phyloP scores from a whole-genome alignment of 2,329 filamentous ascomycete species.

The Curvularia verruculosa region DNA sequence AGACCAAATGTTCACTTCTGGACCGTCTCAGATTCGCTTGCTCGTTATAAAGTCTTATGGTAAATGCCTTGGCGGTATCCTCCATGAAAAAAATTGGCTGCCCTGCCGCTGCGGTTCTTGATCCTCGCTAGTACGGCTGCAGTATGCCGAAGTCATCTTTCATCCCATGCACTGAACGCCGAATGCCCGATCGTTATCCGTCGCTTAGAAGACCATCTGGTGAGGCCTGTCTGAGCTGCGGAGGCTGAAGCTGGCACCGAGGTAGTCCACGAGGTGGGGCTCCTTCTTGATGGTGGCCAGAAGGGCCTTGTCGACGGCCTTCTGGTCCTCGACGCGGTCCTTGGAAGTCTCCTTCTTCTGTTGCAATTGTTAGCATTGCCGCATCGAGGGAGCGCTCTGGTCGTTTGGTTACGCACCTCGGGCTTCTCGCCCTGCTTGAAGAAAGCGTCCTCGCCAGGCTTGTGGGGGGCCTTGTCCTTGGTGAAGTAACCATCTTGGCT shows the following conservation, averaged over 20 bases:
- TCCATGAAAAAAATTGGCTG: constrained; percentile 49
- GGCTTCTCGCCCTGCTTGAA: constrained; percentile 99
- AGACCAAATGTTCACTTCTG: constrained; percentile 46
- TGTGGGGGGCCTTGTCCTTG: constrained; percentile 92
- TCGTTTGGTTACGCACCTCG: constrained; percentile 69
- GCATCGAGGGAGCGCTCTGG: neutral
- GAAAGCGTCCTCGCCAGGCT: constrained; percentile 97
- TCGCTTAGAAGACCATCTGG: constrained; percentile 94
- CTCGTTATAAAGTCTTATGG: constrained; percentile 50
- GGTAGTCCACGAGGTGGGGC: constrained; percentile 90
- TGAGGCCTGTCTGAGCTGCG: constrained; percentile 99
- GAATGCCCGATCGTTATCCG: constrained; percentile 44
- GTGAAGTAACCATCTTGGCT: constrained; percentile 87
- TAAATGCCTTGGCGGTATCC: constrained; percentile 49
- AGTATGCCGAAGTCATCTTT: constrained; percentile 50
- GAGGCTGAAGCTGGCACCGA: constrained; percentile 95
- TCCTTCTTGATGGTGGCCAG: constrained; percentile 98
- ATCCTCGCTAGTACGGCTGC: constrained; percentile 50
- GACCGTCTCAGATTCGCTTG: constrained; percentile 51
- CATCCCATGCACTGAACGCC: constrained; percentile 51
- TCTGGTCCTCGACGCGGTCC: constrained; percentile 95
- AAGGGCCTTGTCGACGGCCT: constrained; percentile 96
- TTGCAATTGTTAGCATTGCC: constrained; percentile 25
- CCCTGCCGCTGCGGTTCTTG: constrained; percentile 42
- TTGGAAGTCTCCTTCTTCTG: constrained; percentile 97